These are phyloP conservation scores for Fusarium citri DNA, from an alignment of 2,329 filamentous ascomycete genomes.

Conservation along the genomic window DNA sequence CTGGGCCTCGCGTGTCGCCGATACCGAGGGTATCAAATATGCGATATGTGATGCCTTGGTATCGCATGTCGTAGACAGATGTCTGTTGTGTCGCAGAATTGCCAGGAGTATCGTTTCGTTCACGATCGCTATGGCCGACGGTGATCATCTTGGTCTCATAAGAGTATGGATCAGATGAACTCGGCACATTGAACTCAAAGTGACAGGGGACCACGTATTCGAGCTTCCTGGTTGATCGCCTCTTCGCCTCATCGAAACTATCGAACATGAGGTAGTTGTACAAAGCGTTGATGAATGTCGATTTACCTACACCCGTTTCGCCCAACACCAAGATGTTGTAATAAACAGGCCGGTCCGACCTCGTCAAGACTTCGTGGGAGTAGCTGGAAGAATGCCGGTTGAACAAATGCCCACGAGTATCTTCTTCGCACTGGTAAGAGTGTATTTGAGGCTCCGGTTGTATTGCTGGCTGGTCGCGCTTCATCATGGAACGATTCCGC, in stretches of 20 bases:
- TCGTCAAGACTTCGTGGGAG: not conserved
- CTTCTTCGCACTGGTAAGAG: constrained; percentile 44
- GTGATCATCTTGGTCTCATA: too few relatives aligned
- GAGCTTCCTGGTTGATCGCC: not conserved
- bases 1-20: constrained; percentile 27
- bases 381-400: not conserved
- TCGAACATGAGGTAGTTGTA: constrained; percentile 57
- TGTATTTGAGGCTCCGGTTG: not conserved
- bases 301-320: constrained; percentile 62
- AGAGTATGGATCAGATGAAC: not conserved
- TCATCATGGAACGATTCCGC: not conserved
- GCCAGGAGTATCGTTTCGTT: constrained; percentile 21
- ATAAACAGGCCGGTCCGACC: constrained; percentile 30
- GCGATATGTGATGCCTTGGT: not conserved
- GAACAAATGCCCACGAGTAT: constrained; percentile 42
- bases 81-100: constrained; percentile 29
- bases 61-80: not conserved
- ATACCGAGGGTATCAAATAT: constrained; percentile 31
- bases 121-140: constrained; percentile 20
- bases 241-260: constrained; percentile 53
- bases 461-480: not conserved
- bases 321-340: constrained; percentile 60
- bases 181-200: not conserved
- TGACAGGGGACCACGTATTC: constrained; percentile 32
- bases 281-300: constrained; percentile 62